Percentiles rank a stretch among this genome's conserved stretches.
Evolutionary conservation across 805 yeast genomes (phyloP).

Genomic region (Myxozyma mucilagina): DNA sequence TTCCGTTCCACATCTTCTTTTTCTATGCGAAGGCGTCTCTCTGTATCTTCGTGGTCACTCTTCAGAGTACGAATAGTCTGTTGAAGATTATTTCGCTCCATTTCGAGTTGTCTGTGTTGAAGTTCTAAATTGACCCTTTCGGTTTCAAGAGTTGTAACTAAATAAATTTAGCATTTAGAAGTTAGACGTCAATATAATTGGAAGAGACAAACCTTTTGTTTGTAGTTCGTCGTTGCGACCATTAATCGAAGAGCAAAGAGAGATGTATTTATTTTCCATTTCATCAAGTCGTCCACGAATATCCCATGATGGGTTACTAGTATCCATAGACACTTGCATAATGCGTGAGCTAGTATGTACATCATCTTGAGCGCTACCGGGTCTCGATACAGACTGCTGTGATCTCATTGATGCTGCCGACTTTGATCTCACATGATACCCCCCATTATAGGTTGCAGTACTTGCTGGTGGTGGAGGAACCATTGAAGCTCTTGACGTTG

Average conservation of each 20-base stretch:
- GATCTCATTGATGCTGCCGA: conserved; percentile 16
- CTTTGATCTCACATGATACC: conserved; percentile 14
- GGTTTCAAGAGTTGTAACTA: conserved; percentile 40
- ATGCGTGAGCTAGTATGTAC: conserved; percentile 3
- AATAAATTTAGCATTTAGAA: neutral
- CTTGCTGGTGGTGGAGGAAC: neutral
- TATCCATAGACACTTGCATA: conserved; percentile 11
- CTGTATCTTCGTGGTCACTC: conserved; percentile 36
- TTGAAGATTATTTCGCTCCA: conserved; percentile 29
- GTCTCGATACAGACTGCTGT: conserved; percentile 4
- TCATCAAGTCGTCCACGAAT: conserved; percentile 25
- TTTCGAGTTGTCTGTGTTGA: conserved; percentile 38
- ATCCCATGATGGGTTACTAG: conserved; percentile 15
- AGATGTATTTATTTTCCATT: conserved; percentile 20
- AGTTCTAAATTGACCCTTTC: conserved; percentile 45
- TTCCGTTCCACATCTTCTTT: conserved; percentile 45
- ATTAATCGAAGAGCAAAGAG: neutral
- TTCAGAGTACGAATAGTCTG: conserved; percentile 37
- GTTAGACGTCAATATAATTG: neutral
- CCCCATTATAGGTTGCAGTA: conserved; percentile 14
- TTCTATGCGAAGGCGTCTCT: conserved; percentile 41
- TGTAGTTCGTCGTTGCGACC: conserved; percentile 12
- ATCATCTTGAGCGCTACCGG: conserved; percentile 14
- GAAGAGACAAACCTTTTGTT: conserved; percentile 8
- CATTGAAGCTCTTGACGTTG: conserved; percentile 2